Base-by-base conservation (phyloP, 192 early-diverging fungal species). In the Backusella circina region DNA sequence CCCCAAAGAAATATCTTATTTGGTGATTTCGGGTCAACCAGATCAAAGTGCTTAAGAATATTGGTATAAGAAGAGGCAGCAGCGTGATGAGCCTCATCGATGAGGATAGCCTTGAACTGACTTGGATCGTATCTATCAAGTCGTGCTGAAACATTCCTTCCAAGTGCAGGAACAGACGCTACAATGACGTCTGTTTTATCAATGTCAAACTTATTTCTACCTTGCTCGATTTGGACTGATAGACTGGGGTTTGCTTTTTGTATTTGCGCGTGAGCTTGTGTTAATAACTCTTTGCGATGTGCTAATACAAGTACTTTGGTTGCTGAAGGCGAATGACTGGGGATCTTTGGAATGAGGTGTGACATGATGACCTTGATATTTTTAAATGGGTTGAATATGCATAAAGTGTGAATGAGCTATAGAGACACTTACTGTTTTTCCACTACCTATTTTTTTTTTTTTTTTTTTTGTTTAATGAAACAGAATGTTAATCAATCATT, bases 51-150 rank as follows among this genome's bases (percentile, higher is more conserved):
- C 0, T 88, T 74, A 26, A 99, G 41, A 18, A 99, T 89, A 5
- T 90, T 83, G 30, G 50, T 65, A 77, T 97, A 99, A 23, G 88
- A 87, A 7, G 83, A 73, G n/a, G 94, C 94, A 0, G 93, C 87
- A 3, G 95, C 93, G 77, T 99, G 97, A 76, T 97, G 97, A 4
- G 96, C 97, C 90, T 95, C 92, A 78, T 94, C 96, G 66, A 99
- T 95, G 23, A 99, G 87, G 51, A 99, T 91, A 36, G 88, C 88
- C 71, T 99, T 97, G 90, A 93, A 99, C 23, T 86, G 65, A 8
- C 50, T 38, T 4, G 95, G 95, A 36, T 97, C 88, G 70, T 93
- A 93, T 41, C 86, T 81, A 10, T 73, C 65, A 8, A 96, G 71
- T 16, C 95, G 78, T 15, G 57, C 32, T 33, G 84, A 80, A 10